Evolutionary conservation across 1,139 yeast genomes (phyloP).

Genomic region (Entelexis sorbosivorans): DNA sequence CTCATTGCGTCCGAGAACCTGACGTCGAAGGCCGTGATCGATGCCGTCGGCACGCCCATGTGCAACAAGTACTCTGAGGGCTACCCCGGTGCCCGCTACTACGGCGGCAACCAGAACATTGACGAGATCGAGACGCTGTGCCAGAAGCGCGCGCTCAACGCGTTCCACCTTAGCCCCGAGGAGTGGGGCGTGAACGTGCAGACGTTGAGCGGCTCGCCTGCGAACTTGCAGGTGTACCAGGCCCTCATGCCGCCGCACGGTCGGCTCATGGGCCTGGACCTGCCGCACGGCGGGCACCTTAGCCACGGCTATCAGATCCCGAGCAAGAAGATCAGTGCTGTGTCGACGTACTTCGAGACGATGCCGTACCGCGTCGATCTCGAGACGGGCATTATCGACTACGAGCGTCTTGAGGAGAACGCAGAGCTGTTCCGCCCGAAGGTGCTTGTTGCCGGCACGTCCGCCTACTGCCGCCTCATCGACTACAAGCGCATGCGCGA

Average conservation of each 20-base stretch:
- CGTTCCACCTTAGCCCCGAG: slow-evolving; percentile 62
- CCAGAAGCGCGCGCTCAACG: slow-evolving; percentile 82
- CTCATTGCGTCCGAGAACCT: slow-evolving; percentile 92
- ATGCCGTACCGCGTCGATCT: slow-evolving; percentile 90
- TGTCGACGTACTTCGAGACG: slow-evolving; percentile 90
- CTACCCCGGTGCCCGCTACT: slow-evolving; percentile 93
- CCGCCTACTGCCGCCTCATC: slow-evolving; percentile 85
- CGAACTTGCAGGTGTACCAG: slow-evolving; percentile 84
- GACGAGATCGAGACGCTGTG: slow-evolving; percentile 84
- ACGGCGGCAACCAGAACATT: slow-evolving; percentile 92
- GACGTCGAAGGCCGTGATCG: slow-evolving; percentile 90
- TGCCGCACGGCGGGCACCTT: slow-evolving; percentile 96
- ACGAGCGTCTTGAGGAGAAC: slow-evolving; percentile 74
- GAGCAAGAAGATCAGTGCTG: slow-evolving; percentile 74
- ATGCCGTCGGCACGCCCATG: slow-evolving; percentile 89
- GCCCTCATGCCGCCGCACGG: slow-evolving; percentile 88
- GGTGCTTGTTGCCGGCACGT: slow-evolving; percentile 90
- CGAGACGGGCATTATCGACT: slow-evolving; percentile 81
- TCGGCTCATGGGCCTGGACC: slow-evolving; percentile 89
- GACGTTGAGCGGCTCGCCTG: slow-evolving; percentile 90
- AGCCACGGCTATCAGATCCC: slow-evolving; percentile 94
- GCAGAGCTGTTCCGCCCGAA: slow-evolving; percentile 87
- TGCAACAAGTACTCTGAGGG: slow-evolving; percentile 98
- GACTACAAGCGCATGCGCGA: slow-evolving; percentile 82
- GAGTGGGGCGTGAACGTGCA: slow-evolving; percentile 97